Evolutionary conservation across 2,329 filamentous ascomycete genomes (phyloP).

Genomic region (Cylindrodendrum hubeiense): DNA sequence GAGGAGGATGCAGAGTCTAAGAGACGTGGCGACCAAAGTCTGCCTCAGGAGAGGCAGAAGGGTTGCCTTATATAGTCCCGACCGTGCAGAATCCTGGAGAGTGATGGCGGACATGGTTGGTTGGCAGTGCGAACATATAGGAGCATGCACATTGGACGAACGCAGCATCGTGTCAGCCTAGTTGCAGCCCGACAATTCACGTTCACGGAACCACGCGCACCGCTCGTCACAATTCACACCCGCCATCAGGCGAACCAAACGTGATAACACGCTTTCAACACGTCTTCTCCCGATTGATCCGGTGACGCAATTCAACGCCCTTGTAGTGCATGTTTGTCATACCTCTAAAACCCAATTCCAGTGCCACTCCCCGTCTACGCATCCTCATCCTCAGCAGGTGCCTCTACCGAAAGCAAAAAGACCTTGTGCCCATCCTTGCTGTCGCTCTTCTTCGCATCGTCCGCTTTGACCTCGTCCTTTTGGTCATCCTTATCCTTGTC

Average conservation of each 20-base stretch:
- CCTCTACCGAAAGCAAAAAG: conserved; percentile 51
- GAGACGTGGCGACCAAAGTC: not conserved
- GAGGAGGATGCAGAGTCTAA: not conserved
- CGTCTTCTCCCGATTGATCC: not conserved
- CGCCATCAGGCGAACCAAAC: not conserved
- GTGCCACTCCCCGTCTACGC: not conserved
- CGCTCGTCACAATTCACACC: conserved; percentile 4
- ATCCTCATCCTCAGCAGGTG: conserved; percentile 35
- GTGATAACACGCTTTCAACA: not conserved
- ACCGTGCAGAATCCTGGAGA: conserved; percentile 3
- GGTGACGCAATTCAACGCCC: not conserved
- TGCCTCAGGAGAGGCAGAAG: conserved; percentile 17
- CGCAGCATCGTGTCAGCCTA: conserved; percentile 19
- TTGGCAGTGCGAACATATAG: not conserved
- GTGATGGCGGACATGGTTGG: not conserved
- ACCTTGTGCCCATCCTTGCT: conserved; percentile 45
- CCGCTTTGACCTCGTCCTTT: conserved; percentile 28
- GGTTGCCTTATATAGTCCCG: conserved; percentile 15
- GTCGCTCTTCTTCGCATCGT: conserved; percentile 27
- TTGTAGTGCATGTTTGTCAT: not conserved
- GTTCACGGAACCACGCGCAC: conserved; percentile 12
- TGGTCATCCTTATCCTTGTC: conserved; percentile 45
- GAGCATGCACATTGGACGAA: conserved; percentile 8
- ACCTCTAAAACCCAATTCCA: not conserved
- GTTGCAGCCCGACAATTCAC: conserved; percentile 3